Percentiles rank a stretch among this genome's conserved stretches.
Evolutionary conservation across 768 basidiomycete species (phyloP).

Genomic region (Leccinum boreale): DNA sequence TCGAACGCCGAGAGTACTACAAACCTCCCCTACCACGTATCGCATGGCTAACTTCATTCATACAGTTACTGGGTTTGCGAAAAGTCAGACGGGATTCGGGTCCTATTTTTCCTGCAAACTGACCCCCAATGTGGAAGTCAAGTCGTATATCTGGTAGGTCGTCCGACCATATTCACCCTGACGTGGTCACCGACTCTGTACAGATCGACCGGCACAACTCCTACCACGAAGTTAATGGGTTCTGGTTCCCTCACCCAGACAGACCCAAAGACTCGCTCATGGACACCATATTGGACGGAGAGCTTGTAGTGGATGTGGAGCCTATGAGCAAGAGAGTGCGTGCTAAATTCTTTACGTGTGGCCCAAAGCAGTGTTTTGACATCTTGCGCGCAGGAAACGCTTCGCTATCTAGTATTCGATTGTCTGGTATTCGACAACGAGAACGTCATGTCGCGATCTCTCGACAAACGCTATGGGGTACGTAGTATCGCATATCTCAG

Average conservation of each 20-base stretch:
- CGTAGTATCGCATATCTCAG: conserved; percentile 24
- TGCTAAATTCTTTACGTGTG: conserved; percentile 1
- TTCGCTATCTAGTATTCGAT: conserved; percentile 88
- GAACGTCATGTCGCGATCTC: conserved; percentile 79
- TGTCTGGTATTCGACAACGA: conserved; percentile 83
- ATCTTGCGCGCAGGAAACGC: conserved; percentile 54
- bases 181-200: conserved; percentile 4
- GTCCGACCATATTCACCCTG: background rate
- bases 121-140: conserved; percentile 51
- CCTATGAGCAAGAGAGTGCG: conserved; percentile 67
- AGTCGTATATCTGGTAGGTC: conserved; percentile 71
- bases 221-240: conserved; percentile 69
- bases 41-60: conserved; percentile 13
- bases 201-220: conserved; percentile 95
- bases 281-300: conserved; percentile 88
- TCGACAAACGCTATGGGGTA: conserved; percentile 91
- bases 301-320: conserved; percentile 89
- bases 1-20: conserved; percentile 79
- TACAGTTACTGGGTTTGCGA: conserved; percentile 98
- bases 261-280: conserved; percentile 62
- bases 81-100: conserved; percentile 94
- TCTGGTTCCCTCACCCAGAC: conserved; percentile 90
- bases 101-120: conserved; percentile 76
- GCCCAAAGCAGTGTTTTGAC: background rate
- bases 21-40: background rate